Evolutionary conservation across 2,329 filamentous ascomycete genomes (phyloP).

Genomic region (Colletotrichum horii): DNA sequence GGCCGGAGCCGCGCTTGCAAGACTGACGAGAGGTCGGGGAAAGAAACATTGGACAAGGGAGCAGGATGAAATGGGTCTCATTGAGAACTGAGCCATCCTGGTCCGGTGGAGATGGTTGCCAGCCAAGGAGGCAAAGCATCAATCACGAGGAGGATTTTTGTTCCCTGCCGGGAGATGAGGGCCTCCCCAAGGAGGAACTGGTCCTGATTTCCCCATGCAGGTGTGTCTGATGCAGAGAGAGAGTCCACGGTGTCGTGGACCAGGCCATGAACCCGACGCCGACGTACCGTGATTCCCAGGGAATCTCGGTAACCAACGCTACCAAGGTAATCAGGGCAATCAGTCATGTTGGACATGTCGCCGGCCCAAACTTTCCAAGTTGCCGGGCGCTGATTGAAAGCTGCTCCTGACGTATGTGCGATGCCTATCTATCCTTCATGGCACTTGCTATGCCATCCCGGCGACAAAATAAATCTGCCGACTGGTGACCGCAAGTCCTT

Average conservation of each 20-base stretch:
- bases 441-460: background rate
- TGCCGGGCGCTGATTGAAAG: background rate
- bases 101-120: constrained; percentile 15
- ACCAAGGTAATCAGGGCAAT: background rate
- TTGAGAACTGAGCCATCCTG: constrained; percentile 1
- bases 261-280: background rate
- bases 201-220: constrained; percentile 4
- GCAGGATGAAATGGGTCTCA: constrained; percentile 5
- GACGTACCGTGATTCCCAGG: background rate
- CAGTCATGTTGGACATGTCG: background rate
- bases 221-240: background rate
- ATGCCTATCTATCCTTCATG: background rate
- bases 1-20: constrained; percentile 21
- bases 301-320: background rate
- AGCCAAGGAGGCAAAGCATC: constrained; percentile 17
- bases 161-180: constrained; percentile 17
- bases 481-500: background rate
- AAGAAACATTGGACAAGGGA: constrained; percentile 20
- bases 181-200: background rate
- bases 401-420: background rate
- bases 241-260: background rate
- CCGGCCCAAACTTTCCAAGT: background rate
- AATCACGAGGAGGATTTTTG: constrained; percentile 15
- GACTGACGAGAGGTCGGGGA: constrained; percentile 21
- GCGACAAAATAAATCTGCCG: background rate